Evolutionary conservation across 176 grass and related monocot species (phyloP), one percentile per base, ranked within the genome.

Genomic region (Secale cereale): DNA sequence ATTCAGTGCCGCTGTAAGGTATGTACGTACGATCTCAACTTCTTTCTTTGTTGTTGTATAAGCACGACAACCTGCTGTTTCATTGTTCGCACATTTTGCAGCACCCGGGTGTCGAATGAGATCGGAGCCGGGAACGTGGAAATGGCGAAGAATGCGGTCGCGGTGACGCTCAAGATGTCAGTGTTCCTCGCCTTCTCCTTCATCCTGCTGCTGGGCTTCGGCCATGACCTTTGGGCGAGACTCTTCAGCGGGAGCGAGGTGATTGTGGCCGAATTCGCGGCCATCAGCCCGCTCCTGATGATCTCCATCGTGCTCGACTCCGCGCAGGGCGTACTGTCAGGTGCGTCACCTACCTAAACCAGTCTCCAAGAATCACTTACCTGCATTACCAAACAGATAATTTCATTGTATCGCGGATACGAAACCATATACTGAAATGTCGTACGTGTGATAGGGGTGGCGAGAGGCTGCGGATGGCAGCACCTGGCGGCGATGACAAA

Each of bases 381-480:
- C 13, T 65, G 5, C 26, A 63, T 6, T 56, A 6, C 27, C 0
- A 0, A 27, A 65, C 15, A 15, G 6, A 30, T 3, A 28, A 7
- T 63, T 29, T 28, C 54, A 10, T 45, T 2, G 30, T 59, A 27
- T 6, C n/a, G 20, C 8, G 1, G 8, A 41, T 25, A 40, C 1
- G 6, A 11, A 62, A 78, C 28, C 36, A 40, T n/a, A 27, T 0
- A 61, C 15, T 62, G 26, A 7, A 17, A 19, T 19, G 56, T 15
- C 7, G 27, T 48, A 5, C 46, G 16, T 19, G 60, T 22, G 36
- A 40, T 60, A 94, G 97, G 97, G 16, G 93, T 96, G 5, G 26
- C 97, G 1, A 94, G 97, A 80, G 97, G 97, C 15, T 99, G 97
- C 67, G 97, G 97, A 0, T 99, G 94, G 97, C 97, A 99, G 78